Evolutionary conservation across 768 basidiomycete species (phyloP).

Genomic region (Amanita thiersii): DNA sequence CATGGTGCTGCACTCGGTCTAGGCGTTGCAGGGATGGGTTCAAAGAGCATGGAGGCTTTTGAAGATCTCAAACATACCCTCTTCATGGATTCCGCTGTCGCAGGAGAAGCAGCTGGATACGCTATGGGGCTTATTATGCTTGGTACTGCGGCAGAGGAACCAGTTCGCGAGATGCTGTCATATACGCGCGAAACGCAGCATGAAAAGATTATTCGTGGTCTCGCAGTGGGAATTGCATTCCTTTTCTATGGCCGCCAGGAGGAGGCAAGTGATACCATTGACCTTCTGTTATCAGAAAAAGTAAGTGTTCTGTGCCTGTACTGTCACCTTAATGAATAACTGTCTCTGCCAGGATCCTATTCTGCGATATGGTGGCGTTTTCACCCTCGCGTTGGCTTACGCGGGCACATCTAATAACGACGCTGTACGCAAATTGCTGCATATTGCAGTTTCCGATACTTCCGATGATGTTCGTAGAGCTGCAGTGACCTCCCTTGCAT

Average conservation of each 20-base stretch:
- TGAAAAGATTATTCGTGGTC: constrained; percentile 96
- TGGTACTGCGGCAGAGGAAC: constrained; percentile 75
- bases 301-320: constrained; percentile 28
- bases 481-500: constrained; percentile 92
- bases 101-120: constrained; percentile 93
- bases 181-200: constrained; percentile 98
- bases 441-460: constrained; percentile 97
- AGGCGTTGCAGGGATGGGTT: constrained; percentile 94
- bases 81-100: constrained; percentile 91
- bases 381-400: constrained; percentile 92
- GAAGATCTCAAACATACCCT: constrained; percentile 85
- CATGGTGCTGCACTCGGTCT: constrained; percentile 96
- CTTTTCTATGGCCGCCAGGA: constrained; percentile 91
- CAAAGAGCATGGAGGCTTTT: constrained; percentile 81
- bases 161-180: constrained; percentile 88
- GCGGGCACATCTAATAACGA: constrained; percentile 94
- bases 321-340: neutral
- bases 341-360: constrained; percentile 72
- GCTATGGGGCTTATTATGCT: constrained; percentile 99
- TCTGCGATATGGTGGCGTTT: constrained; percentile 94
- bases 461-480: constrained; percentile 96
- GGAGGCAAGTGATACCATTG: constrained; percentile 81
- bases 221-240: constrained; percentile 89
- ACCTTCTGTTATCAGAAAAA: constrained; percentile 76
- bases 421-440: constrained; percentile 84